These are phyloP conservation scores for Puya raimondii DNA, from an alignment of 176 grass and related monocot genomes.

Conservation along the genomic window DNA sequence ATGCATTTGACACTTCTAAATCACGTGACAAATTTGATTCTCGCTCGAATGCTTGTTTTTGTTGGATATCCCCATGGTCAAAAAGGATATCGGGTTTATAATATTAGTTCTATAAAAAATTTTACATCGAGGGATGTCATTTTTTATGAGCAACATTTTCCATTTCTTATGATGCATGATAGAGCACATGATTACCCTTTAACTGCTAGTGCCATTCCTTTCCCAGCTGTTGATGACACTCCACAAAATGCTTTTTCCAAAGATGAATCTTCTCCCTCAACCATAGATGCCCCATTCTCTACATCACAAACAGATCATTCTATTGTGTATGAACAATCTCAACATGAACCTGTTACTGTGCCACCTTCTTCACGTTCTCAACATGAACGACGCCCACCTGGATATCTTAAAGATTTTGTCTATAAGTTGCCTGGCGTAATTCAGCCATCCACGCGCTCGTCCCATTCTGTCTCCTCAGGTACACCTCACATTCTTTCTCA, in stretches of 20 bases:
- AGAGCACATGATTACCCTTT: not conserved
- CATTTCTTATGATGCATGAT: not conserved
- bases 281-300: too few relatives aligned
- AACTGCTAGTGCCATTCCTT: not conserved
- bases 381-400: not conserved
- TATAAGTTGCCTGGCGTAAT: not conserved
- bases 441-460: too few relatives aligned
- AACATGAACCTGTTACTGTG: too few relatives aligned
- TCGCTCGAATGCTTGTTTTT: not conserved
- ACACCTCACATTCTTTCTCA: not conserved
- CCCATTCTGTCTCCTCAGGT: not conserved
- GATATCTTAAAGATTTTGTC: not conserved
- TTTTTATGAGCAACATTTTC: not conserved
- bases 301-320: too few relatives aligned
- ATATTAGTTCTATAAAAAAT: not conserved
- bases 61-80: not conserved
- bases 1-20: not conserved
- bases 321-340: too few relatives aligned
- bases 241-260: too few relatives aligned
- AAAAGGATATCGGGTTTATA: not conserved
- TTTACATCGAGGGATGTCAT: not conserved
- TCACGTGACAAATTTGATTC: not conserved
- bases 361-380: not conserved
- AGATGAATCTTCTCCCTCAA: too few relatives aligned
- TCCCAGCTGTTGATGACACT: too few relatives aligned